A percentile compares a stretch with the other conserved stretches of the same genome.
Conservation (phyloP, 805 yeast species). For the Ogataea sp. region DNA sequence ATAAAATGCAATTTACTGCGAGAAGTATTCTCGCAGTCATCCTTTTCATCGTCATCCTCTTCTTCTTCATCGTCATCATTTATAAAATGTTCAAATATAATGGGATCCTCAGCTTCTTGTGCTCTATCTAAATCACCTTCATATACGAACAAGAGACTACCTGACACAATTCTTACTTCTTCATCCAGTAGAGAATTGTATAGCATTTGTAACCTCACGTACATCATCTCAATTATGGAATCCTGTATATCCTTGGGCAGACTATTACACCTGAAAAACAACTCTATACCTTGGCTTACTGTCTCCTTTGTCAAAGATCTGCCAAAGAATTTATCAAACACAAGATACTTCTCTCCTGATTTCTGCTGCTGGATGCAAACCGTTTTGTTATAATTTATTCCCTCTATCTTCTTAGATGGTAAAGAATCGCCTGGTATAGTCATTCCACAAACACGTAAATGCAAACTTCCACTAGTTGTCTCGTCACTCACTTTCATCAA, state of each 20-base stretch:
- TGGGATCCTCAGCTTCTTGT: constrained; percentile 35
- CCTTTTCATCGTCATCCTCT: constrained; percentile 14
- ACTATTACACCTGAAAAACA: constrained; percentile 33
- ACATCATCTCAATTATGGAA: constrained; percentile 36
- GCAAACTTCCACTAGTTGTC: constrained; percentile 77
- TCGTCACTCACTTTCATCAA: constrained; percentile 51
- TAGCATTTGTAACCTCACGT: constrained; percentile 55
- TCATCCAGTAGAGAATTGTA: constrained; percentile 54
- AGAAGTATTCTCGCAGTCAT: constrained; percentile 45
- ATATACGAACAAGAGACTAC: constrained; percentile 64
- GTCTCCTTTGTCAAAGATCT: constrained; percentile 40
- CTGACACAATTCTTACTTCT: constrained; percentile 61
- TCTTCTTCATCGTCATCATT: constrained; percentile 26
- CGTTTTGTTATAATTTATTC: constrained; percentile 6
- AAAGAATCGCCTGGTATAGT: constrained; percentile 29
- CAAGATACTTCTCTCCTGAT: constrained; percentile 35
- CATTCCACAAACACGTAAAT: constrained; percentile 87
- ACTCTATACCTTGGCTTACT: constrained; percentile 34
- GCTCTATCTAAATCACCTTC: constrained; percentile 61
- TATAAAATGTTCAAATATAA: constrained; percentile 17
- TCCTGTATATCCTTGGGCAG: constrained; percentile 25
- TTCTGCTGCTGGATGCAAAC: background rate
- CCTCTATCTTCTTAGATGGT: constrained; percentile 8
- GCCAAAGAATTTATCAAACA: constrained; percentile 66
- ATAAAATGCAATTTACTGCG: too few species aligned